Base-by-base conservation (phyloP, 768 basidiomycete species). In the Tricholoma terreum region DNA sequence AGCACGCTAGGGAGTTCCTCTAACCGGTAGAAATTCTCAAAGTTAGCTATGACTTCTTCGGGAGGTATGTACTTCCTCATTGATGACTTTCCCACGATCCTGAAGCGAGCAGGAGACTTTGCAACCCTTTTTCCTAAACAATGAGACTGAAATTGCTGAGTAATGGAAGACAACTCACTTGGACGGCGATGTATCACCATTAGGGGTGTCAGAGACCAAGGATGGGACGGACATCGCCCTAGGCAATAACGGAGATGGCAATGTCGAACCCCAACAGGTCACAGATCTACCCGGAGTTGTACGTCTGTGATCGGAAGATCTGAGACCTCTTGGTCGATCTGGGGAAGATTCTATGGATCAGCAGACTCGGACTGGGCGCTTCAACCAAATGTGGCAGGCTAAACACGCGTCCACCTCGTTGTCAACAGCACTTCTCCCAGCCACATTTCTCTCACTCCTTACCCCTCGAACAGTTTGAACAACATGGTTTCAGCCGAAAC, bases 21-120 rank as follows among this genome's bases (percentile, higher is more conserved):
- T 45, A 57, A 57, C 50, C 24, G 50, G 43, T 51, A 57, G 50
- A 57, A n/a, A 30, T 42, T 35, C 31, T 57, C 50, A 50, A 57
- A 52, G 40, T 50, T 40, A 33, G 45, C 42, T 22, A 34, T 35
- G 46, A 48, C 43, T 45, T 33, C 21, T 53, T 17, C 40, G 6
- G 40, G 40, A 42, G 40, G 40, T 21, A n/a, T n/a, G n/a, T n/a
- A n/a, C n/a, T 33, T 33, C 10, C 31, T 33, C 6, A 33, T 33
- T 10, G 40, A 19, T 17, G 10, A 33, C 31, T 33, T 33, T 33
- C 40, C 17, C n/a, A 17, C 40, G 40, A 21, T 5, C 19, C 40
- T 6, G 40, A 42, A 42, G 5, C 5, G 31, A 42, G 5, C 5
- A 42, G 40, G 40, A 17, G 40, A 19, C 17, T 17, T 42, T 42